A percentile compares a stretch with the other conserved stretches of the same genome.
These are phyloP conservation scores for Sporothrix pseudoabietina DNA, from an alignment of 2,329 filamentous ascomycete genomes.

Conservation along the genomic window DNA sequence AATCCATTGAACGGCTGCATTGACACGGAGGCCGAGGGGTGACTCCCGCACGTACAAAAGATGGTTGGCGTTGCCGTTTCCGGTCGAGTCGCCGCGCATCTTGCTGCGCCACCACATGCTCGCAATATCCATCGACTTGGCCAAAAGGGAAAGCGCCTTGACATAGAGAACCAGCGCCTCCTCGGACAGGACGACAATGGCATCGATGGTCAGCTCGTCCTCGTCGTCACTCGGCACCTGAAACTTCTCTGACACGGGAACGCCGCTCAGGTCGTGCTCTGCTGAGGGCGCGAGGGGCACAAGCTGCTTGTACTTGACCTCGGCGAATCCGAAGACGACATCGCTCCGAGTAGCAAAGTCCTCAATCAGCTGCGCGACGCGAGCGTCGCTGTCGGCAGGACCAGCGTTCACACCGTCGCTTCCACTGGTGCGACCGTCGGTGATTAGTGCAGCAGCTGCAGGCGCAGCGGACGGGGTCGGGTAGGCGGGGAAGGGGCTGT, in stretches of 20 bases:
- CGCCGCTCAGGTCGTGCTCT: constrained; percentile 68
- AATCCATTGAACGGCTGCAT: constrained; percentile 94
- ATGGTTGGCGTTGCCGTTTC: constrained; percentile 37
- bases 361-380: constrained; percentile 79
- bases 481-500: constrained; percentile 83
- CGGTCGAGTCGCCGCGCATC: constrained; percentile 62
- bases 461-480: constrained; percentile 58
- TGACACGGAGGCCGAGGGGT: constrained; percentile 70
- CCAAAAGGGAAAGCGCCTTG: constrained; percentile 85
- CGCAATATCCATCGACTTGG: constrained; percentile 94
- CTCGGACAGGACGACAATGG: constrained; percentile 83
- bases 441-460: constrained; percentile 30
- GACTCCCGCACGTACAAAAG: constrained; percentile 49
- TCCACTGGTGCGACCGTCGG: constrained; percentile 31
- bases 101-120: constrained; percentile 87
- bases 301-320: constrained; percentile 98
- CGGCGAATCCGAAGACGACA: constrained; percentile 95
- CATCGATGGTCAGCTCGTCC: constrained; percentile 80
- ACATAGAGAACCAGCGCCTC: constrained; percentile 95
- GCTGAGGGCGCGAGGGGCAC: constrained; percentile 81
- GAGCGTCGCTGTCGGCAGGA: constrained; percentile 76
- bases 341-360: constrained; percentile 91
- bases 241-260: constrained; percentile 54
- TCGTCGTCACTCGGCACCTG: constrained; percentile 60
- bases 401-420: constrained; percentile 46